Evolutionary conservation across 129 eudicot species (phyloP).

Genomic region (Pittosporum tobira): DNA sequence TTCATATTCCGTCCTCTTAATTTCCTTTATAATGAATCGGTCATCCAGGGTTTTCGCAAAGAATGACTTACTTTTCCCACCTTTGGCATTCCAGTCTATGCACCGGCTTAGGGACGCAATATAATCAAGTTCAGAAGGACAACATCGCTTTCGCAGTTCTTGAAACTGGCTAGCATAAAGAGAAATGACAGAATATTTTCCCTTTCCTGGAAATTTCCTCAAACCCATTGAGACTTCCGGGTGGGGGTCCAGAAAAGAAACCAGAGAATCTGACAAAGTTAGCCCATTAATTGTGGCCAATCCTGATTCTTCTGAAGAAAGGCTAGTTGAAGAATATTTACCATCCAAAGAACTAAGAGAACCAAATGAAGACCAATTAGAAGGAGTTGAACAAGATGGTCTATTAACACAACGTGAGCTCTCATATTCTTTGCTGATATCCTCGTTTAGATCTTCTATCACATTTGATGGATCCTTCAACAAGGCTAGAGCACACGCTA

Average conservation of each 20-base stretch:
- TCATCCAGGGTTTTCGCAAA: conserved; percentile 88
- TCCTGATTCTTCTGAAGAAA: conserved; percentile 36
- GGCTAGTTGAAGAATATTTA: conserved; percentile 29
- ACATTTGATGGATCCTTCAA: conserved; percentile 27
- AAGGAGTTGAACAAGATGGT: conserved; percentile 30
- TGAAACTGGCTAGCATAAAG: conserved; percentile 59
- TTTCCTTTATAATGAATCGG: conserved; percentile 79
- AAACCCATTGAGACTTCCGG: conserved; percentile 62
- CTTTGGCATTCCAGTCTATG: conserved; percentile 88
- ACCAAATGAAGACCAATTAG: conserved; percentile 36
- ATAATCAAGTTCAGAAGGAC: conserved; percentile 71
- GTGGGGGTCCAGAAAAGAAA: conserved; percentile 38
- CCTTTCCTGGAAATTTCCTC: conserved; percentile 34
- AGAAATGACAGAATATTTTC: conserved; percentile 63
- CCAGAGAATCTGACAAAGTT: conserved; percentile 40
- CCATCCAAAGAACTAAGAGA: conserved; percentile 36
- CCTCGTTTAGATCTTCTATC: conserved; percentile 26
- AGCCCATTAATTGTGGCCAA: conserved; percentile 46
- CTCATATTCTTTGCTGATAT: conserved; percentile 16
- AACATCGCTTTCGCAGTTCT: conserved; percentile 54
- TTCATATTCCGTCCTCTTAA: conserved; percentile 65
- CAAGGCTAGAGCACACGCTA: conserved; percentile 76
- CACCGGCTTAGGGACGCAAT: conserved; percentile 87
- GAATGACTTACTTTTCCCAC: conserved; percentile 85
- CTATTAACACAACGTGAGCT: conserved; percentile 28